These are phyloP conservation scores for Astrocystis sublimbata DNA, from an alignment of 495 filamentous ascomycete species.

Conservation along the genomic window DNA sequence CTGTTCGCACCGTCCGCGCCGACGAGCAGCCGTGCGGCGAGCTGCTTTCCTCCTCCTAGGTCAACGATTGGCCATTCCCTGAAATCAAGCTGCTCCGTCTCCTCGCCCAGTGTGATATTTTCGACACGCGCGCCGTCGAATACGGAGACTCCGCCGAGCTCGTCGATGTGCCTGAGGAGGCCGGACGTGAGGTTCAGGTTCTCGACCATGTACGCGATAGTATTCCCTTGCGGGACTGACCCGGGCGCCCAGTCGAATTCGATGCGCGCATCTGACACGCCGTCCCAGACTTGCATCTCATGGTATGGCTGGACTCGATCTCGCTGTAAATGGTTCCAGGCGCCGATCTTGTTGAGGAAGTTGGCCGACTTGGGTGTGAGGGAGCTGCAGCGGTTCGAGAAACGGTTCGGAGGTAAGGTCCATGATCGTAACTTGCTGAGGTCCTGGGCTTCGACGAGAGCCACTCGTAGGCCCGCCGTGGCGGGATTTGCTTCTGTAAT, in stretches of 20 bases:
- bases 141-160: constrained; percentile 65
- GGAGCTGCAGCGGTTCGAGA: constrained; percentile 92
- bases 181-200: constrained; percentile 84
- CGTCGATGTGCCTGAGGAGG: constrained; percentile 67
- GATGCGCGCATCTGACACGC: constrained; percentile 80
- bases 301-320: constrained; percentile 82
- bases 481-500: constrained; percentile 61
- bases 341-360: constrained; percentile 76
- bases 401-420: constrained; percentile 65
- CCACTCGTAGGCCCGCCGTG: constrained; percentile 77
- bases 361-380: constrained; percentile 80
- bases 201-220: constrained; percentile 95
- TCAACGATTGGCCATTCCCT: constrained; percentile 83
- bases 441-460: constrained; percentile 88
- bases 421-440: constrained; percentile 64
- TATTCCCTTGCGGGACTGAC: constrained; percentile 42
- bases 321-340: constrained; percentile 73
- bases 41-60: constrained; percentile 58
- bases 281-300: constrained; percentile 97
- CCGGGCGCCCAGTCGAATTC: constrained; percentile 76
- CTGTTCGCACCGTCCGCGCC: constrained; percentile 95
- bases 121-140: constrained; percentile 76
- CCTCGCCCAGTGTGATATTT: constrained; percentile 71
- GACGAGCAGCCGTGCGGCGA: constrained; percentile 81
- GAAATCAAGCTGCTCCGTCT: constrained; percentile 70